Evolutionary conservation across 192 early-diverging fungal species (phyloP).

Genomic region (Lunasporangiospora selenospora): DNA sequence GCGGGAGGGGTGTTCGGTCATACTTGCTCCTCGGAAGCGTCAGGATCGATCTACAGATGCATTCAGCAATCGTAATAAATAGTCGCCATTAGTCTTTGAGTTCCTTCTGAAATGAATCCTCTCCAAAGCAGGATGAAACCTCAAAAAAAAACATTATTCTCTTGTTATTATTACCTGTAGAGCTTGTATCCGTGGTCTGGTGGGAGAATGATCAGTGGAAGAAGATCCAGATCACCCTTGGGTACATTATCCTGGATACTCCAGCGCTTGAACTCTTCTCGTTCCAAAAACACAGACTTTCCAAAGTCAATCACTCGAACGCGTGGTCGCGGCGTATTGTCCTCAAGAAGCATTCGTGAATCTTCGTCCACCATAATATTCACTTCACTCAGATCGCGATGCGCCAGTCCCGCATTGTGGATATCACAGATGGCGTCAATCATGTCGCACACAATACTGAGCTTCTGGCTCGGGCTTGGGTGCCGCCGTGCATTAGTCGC

Average conservation of each 20-base stretch:
- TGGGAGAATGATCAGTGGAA: slow-evolving; percentile 57
- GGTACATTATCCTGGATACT: slow-evolving; percentile 38
- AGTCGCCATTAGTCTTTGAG: too few relatives aligned
- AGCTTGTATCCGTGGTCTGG: slow-evolving; percentile 68
- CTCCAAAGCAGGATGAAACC: too few relatives aligned
- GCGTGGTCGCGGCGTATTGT: slow-evolving; percentile 49
- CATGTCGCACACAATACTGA: slow-evolving; percentile 59
- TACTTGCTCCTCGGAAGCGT: slow-evolving; percentile 55
- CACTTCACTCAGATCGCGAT: slow-evolving; percentile 65
- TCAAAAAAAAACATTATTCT: too few relatives aligned
- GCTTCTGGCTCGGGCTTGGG: slow-evolving; percentile 60
- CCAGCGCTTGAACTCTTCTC: slow-evolving; percentile 52
- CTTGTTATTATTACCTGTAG: slow-evolving; percentile 32
- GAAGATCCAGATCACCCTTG: slow-evolving; percentile 48
- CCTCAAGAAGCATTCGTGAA: slow-evolving; percentile 35
- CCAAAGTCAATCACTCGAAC: slow-evolving; percentile 68
- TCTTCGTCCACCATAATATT: slow-evolving; percentile 65
- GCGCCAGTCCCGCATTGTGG: slow-evolving; percentile 60
- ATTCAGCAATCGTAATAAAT: too few relatives aligned
- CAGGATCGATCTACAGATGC: slow-evolving; percentile 60
- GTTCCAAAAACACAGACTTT: slow-evolving; percentile 60
- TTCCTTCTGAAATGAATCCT: too few relatives aligned
- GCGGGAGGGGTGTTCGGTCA: slow-evolving; percentile 49
- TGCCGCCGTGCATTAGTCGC: slow-evolving; percentile 55
- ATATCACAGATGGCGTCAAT: slow-evolving; percentile 56